phyloP scores from a whole-genome alignment of 192 early-diverging fungal species.

The Martensiomyces pterosporus region DNA sequence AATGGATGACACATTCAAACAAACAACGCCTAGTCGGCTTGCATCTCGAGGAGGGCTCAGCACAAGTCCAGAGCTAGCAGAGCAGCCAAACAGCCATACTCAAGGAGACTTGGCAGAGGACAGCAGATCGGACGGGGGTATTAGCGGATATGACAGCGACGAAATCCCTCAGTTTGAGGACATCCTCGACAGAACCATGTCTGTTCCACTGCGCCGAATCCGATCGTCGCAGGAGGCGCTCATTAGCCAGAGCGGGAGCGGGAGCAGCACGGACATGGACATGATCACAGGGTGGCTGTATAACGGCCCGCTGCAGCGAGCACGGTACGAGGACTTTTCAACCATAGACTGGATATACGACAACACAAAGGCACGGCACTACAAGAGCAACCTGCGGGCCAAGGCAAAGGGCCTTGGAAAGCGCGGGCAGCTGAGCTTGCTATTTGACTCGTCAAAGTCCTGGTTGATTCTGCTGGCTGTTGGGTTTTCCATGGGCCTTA shows the following conservation, averaged over 20 bases:
- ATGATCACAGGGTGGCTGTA: slow-evolving; percentile 49
- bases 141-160: slow-evolving; percentile 4
- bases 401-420: slow-evolving; percentile 7
- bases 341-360: slow-evolving; percentile 54
- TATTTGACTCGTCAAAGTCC: slow-evolving; percentile 26
- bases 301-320: slow-evolving; percentile 45
- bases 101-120: no score
- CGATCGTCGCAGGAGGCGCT: slow-evolving; percentile 39
- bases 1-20: no score
- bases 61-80: no score
- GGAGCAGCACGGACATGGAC: slow-evolving; percentile 28
- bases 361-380: slow-evolving; percentile 38
- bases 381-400: slow-evolving; percentile 19
- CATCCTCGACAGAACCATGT: slow-evolving; percentile 7
- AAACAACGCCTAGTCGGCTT: no score
- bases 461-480: slow-evolving; percentile 42
- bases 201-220: slow-evolving; percentile 27
- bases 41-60: no score
- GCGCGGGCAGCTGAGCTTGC: slow-evolving; percentile 16
- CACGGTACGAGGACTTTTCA: slow-evolving; percentile 51
- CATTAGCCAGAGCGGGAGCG: slow-evolving; percentile 3
- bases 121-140: not conserved
- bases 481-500: slow-evolving; percentile 36
- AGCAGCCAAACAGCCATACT: no score
- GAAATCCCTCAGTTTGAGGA: slow-evolving; percentile 22